Base-by-base conservation (phyloP, 768 basidiomycete genomes). In the Pleurotus tuoliensis region DNA sequence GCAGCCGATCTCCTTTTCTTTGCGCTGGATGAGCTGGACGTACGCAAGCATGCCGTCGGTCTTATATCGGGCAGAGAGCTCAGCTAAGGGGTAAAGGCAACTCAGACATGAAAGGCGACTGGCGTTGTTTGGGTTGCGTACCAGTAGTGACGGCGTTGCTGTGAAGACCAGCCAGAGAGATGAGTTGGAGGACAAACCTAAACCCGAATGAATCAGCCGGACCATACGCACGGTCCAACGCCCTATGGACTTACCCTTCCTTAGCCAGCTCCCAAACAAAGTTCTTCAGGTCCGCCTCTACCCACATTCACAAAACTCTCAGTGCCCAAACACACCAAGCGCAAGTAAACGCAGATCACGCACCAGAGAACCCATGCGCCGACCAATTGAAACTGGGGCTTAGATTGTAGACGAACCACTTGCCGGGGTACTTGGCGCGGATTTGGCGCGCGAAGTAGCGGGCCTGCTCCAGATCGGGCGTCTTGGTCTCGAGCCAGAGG, bases 311-410 rank as follows among this genome's bases (percentile, higher is more conserved):
- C 20, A 5, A 6, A 3, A 30, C 27, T 27, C 27, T 27, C 27
- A 30, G 27, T 5, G 27, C 27, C 6, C 27, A 4, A 30, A 30
- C 27, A 30, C 4, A 30, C 27, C 6, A 7, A 30, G 8, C 27
- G 27, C 27, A 30, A 30, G 27, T 30, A 30, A 1, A 8, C 6
- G 27, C 8, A 8, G 27, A 30, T 20, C 38, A n/a, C 71, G 55
- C 47, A 85, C 86, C 83, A 44, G 81, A 80, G 70, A 90, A 95
- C 12, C 92, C 92, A 63, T 88, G 84, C 22, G 77, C 80, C n/a
- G 83, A 74, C 94, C 93, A 96, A 68, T 95, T 94, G 76, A 96
- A 96, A 65, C 91, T 92, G 4, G 94, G 94, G 64, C 92, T 94
- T 56, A 97, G 73, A 67, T 96, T 97, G 67, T 95, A 97, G 18